Conservation (phyloP, 257 asterid species). For the Petunia axillaris region DNA sequence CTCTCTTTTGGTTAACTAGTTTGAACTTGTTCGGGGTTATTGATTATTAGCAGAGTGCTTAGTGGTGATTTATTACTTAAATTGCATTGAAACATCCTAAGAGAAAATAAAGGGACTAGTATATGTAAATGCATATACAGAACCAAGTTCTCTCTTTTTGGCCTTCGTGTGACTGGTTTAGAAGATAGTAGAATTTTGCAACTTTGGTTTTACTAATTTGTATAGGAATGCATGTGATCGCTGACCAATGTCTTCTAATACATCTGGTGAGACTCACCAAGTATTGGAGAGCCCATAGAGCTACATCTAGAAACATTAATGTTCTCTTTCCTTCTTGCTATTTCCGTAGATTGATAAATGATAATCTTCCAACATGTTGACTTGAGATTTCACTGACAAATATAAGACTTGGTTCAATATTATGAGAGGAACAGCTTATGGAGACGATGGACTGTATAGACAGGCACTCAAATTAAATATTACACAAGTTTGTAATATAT, state of each 20-base stretch:
- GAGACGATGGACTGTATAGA: neutral
- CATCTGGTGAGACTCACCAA: neutral
- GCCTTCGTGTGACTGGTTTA: neutral
- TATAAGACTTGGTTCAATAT: neutral
- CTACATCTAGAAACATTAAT: too few species aligned
- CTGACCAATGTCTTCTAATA: neutral
- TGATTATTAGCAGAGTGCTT: constrained; percentile 10
- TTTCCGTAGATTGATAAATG: too few species aligned
- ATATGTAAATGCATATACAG: too few species aligned
- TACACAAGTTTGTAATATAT: neutral
- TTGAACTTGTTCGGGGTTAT: neutral
- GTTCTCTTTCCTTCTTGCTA: too few species aligned
- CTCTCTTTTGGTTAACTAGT: constrained; percentile 1
- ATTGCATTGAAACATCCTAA: neutral
- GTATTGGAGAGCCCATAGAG: neutral
- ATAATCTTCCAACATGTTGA: constrained; percentile 6
- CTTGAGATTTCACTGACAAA: neutral
- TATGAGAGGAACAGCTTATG: constrained; percentile 13
- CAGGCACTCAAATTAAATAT: constrained; percentile 11
- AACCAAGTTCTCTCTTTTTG: neutral
- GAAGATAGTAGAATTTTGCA: neutral
- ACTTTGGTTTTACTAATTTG: constrained; percentile 12
- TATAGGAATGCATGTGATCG: neutral
- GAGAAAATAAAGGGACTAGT: neutral
- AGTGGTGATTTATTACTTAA: neutral